Evolutionary conservation across 768 basidiomycete species (phyloP).

Genomic region (Lentinula raphanica): DNA sequence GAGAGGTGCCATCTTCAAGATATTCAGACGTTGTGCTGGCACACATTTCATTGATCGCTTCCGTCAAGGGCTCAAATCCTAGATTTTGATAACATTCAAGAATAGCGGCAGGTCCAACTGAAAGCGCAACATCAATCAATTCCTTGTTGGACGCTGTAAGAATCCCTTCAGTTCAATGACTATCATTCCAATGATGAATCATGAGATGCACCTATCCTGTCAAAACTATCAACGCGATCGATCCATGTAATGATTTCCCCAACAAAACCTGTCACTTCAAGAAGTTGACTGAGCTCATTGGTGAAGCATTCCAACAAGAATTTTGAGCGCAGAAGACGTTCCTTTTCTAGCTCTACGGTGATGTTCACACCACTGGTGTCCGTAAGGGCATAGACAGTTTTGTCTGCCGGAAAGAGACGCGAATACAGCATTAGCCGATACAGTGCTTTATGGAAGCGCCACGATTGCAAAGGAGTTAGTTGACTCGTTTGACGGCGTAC

Average conservation of each 20-base stretch:
- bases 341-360: background rate
- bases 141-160: background rate
- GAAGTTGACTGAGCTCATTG: background rate
- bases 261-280: background rate
- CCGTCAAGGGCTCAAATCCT: conserved; percentile 1
- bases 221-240: background rate
- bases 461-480: background rate
- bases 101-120: conserved; percentile 5
- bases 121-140: conserved; percentile 1
- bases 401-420: conserved; percentile 1
- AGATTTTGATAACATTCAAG: conserved; percentile 5
- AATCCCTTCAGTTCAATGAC: background rate
- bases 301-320: background rate
- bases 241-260: background rate
- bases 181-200: background rate
- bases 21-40: background rate
- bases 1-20: background rate
- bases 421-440: conserved; percentile 7
- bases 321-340: background rate
- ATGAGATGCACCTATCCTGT: conserved; percentile 3
- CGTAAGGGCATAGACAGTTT: background rate
- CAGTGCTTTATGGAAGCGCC: conserved; percentile 1
- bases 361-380: background rate
- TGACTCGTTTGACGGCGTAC: background rate
- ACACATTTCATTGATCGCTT: background rate